Evolutionary conservation across 2,329 filamentous ascomycete genomes (phyloP), one percentile per base, ranked within the genome.

Genomic region (Alternaria hordeiaustralica): DNA sequence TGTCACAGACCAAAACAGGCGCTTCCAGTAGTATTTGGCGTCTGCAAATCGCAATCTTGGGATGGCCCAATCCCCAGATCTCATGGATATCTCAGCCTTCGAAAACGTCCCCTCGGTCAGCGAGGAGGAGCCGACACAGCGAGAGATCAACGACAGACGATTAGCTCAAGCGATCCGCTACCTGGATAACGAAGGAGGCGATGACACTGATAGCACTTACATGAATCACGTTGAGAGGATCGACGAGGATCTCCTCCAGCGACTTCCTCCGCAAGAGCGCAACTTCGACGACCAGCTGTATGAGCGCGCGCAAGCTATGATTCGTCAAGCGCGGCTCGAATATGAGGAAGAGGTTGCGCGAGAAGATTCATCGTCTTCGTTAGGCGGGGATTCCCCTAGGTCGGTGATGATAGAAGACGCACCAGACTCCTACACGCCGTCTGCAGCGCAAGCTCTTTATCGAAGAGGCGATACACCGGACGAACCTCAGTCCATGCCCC

Each of bases 151-250:
- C 47, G 58, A 79, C 47, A 60, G 53, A 13, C 69, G 70, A 36
- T 68, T 79, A 11, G 63, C 60, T 20, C 69, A 75, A 65, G 74
- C 75, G 3, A 71, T 78, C 51, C 65, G 62, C 23, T 79, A 79
- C 59, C 50, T 79, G 41, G 47, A 58, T 18, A 41, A 61, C 15
- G 68, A 75, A 55, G 72, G 74, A 26, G 67, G 67, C 6, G 36
- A 60, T 3, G 75, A 78, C 51, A 63, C 70, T 7, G 50, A 55
- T 15, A 43, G 44, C 6, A 58, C 55, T 11, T 78, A 68, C 53
- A 64, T 70, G 9, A 43, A 72, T n/a, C 68, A 70, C 4, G 63
- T 78, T 21, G 53, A 72, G 44, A 63, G 58, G n/a, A 77, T 79
- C 58, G 63, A 79, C 15, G 58, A 69, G 11, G 50, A 55, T 23